A percentile compares a stretch with the other conserved stretches of the same genome.
These are phyloP conservation scores for Linanthus parryae DNA, from an alignment of 148 eudicot species.

Conservation along the genomic window DNA sequence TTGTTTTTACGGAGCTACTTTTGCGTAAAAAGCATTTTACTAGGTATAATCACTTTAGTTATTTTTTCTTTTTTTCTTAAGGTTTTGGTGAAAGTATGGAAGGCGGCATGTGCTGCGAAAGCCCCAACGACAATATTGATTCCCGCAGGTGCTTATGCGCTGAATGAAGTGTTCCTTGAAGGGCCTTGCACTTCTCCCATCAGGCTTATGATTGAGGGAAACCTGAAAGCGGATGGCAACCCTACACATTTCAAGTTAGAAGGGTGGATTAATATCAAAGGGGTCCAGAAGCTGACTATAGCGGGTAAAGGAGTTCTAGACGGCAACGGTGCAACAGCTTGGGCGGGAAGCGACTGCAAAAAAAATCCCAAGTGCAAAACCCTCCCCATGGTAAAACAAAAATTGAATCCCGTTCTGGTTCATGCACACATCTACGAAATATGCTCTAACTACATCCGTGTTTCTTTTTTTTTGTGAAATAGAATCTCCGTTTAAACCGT, in stretches of 20 bases:
- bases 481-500: slow-evolving; percentile 30
- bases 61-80: slow-evolving; percentile 12
- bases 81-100: slow-evolving; percentile 43
- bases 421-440: slow-evolving; percentile 31
- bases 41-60: no score
- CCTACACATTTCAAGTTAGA: slow-evolving; percentile 17
- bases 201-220: slow-evolving; percentile 38
- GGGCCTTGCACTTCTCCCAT: slow-evolving; percentile 58
- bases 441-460: no score
- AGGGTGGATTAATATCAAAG: slow-evolving; percentile 32
- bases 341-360: slow-evolving; percentile 34
- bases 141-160: slow-evolving; percentile 36
- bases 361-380: slow-evolving; percentile 20
- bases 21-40: no score
- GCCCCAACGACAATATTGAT: slow-evolving; percentile 31
- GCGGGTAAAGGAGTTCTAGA: slow-evolving; percentile 38
- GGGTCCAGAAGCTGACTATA: slow-evolving; percentile 1
- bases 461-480: no score
- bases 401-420: no score
- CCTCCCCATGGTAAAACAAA: slow-evolving; percentile 42
- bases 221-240: slow-evolving; percentile 38
- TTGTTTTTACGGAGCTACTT: no score
- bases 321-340: slow-evolving; percentile 43
- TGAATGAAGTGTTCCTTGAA: slow-evolving; percentile 21
- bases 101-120: slow-evolving; percentile 41